Evolutionary conservation across 2,329 filamentous ascomycete species (phyloP).

Genomic region (Trichoderma cornu-damae): DNA sequence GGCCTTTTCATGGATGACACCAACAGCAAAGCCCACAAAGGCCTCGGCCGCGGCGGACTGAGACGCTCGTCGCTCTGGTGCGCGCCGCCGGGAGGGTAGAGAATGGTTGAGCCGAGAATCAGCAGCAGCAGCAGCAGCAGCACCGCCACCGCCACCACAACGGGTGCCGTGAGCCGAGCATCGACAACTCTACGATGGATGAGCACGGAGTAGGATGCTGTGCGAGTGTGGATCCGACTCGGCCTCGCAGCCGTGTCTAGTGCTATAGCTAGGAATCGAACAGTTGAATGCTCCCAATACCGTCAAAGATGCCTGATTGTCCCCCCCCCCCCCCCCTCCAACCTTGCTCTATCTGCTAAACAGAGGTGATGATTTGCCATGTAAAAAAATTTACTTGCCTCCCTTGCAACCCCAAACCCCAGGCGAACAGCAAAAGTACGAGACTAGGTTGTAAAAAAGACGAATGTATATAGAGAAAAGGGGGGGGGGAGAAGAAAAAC

Average conservation of each 20-base stretch:
- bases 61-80: neutral
- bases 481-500: no score
- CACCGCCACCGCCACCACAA: no score
- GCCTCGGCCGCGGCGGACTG: slow-evolving; percentile 31
- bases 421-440: no score
- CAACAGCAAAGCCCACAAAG: slow-evolving; percentile 35
- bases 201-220: no score
- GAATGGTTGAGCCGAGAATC: neutral
- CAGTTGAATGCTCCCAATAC: neutral
- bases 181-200: neutral
- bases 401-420: neutral
- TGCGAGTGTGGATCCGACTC: neutral
- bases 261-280: slow-evolving; percentile 8
- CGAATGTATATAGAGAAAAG: no score
- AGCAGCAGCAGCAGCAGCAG: no score
- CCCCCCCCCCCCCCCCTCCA: neutral
- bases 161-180: neutral
- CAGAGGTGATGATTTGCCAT: neutral
- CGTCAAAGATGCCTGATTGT: neutral
- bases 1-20: slow-evolving; percentile 88
- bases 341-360: neutral
- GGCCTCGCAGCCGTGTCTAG: neutral
- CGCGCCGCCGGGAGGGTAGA: neutral
- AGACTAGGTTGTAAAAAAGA: no score
- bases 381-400: neutral